Evolutionary conservation across 768 basidiomycete genomes (phyloP), one percentile per base, ranked within the genome.

Genomic region (Suillus subluteus): DNA sequence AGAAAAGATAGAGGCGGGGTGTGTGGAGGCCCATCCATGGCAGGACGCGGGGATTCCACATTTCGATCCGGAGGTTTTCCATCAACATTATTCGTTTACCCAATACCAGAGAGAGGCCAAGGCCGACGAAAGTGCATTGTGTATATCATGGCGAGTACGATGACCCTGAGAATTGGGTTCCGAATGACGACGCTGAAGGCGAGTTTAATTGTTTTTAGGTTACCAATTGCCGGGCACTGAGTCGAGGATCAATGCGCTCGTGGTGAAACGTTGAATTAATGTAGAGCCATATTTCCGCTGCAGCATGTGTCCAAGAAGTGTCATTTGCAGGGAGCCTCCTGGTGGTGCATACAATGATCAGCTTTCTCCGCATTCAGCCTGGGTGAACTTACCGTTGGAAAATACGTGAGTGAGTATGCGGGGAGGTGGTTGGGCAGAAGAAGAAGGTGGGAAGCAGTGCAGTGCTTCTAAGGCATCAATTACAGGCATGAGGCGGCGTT

Each of bases 1-100:
- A 81, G 66, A 74, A 81, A 23, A 81, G 44, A 52, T 82, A 81
- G 40, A 82, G 46, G 13, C 81, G 69, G 0, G 78, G 80, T 15
- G 80, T 80, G 11, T 62, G 59, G 37, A 37, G 11, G 18, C 64
- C 66, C 70, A 71, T 75, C 79, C 80, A 79, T 1, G 78, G 78
- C 6, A 81, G 65, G 35, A 81, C 46, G 9, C 26, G 61, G 2
- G 78, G 74, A 7, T 70, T 64, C 23, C 73, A 66, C 30, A 76
- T 70, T 6, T 65, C 56, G 11, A 38, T 26, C 38, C 59, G 70
- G 56, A 66, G 16, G 55, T 62, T 68, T 44, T 32, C 66, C 30
- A 58, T 56, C 13, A 35, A 7, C 50, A 59, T n/a, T 2, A 66
- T 65, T 32, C 76, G 67, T 6, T 63, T 48, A 21, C 75, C 74